Evolutionary conservation across 176 grass and related monocot species (phyloP).

Genomic region (Eragrostis nindensis): DNA sequence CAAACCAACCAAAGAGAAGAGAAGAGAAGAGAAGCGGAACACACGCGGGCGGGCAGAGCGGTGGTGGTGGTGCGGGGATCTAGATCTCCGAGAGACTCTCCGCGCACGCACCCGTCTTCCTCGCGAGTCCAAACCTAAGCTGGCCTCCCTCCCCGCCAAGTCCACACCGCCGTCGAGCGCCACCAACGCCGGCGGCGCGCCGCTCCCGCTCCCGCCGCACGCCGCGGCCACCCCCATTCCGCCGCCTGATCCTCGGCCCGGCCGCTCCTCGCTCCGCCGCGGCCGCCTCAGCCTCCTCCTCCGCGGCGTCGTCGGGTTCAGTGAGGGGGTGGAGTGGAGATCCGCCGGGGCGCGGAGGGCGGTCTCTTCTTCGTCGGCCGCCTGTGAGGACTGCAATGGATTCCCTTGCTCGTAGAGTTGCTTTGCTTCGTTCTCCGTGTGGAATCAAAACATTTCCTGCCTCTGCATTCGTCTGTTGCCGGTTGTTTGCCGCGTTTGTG

Average conservation of each 20-base stretch:
- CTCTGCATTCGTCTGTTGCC: neutral
- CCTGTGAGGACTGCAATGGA: neutral
- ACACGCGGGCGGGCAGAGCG: neutral
- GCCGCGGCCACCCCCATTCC: neutral
- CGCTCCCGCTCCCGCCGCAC: neutral
- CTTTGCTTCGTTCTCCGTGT: neutral
- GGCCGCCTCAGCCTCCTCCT: too few species aligned
- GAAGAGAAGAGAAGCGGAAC: neutral
- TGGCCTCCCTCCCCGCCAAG: neutral
- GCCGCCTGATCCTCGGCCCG: neutral
- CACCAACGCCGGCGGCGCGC: neutral
- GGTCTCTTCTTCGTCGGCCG: neutral
- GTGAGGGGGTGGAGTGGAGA: neutral
- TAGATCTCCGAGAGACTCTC: conserved; percentile 16
- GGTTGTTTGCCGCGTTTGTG: neutral
- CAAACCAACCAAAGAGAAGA: neutral
- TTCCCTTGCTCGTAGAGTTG: neutral
- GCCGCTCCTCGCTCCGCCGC: neutral
- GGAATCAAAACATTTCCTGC: neutral
- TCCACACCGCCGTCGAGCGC: conserved; percentile 14
- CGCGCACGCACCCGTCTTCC: neutral
- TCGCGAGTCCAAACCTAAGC: conserved; percentile 15
- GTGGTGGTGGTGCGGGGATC: conserved; percentile 28
- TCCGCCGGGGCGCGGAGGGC: neutral
- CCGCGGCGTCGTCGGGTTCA: too few species aligned